These are phyloP conservation scores for Oryza meyeriana DNA, from an alignment of 176 grass and related monocot genomes.

Conservation along the genomic window DNA sequence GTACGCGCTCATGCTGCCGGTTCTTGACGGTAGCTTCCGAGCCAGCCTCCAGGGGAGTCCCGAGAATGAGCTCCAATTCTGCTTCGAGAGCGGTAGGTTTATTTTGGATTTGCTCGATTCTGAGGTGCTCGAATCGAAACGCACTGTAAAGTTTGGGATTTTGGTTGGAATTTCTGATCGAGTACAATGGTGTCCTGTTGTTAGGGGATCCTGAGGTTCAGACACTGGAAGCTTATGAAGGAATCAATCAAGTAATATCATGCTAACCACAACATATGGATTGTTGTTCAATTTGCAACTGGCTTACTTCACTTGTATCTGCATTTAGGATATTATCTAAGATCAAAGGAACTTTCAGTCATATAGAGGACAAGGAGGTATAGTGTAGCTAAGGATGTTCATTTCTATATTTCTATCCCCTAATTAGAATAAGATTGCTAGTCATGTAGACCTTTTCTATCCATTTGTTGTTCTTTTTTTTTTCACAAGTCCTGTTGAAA, in stretches of 20 bases:
- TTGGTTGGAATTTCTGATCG: background rate
- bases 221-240: constrained; percentile 25
- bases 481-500: background rate
- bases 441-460: background rate
- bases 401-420: background rate
- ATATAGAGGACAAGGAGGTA: constrained; percentile 57
- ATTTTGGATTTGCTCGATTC: background rate
- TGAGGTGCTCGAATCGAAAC: background rate
- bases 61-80: constrained; percentile 48
- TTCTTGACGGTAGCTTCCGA: constrained; percentile 42
- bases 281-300: background rate
- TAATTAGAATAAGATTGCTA: background rate
- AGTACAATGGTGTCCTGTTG: background rate
- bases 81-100: constrained; percentile 57
- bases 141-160: background rate
- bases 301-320: background rate
- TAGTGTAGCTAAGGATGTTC: constrained; percentile 18
- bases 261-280: background rate
- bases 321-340: constrained; percentile 30
- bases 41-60: constrained; percentile 45
- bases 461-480: background rate
- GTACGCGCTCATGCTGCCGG: constrained; percentile 47
- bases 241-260: constrained; percentile 42
- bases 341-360: constrained; percentile 58
- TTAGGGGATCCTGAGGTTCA: constrained; percentile 51